phyloP scores from a whole-genome alignment of 495 filamentous ascomycete species.

The Xylaria venustula region DNA sequence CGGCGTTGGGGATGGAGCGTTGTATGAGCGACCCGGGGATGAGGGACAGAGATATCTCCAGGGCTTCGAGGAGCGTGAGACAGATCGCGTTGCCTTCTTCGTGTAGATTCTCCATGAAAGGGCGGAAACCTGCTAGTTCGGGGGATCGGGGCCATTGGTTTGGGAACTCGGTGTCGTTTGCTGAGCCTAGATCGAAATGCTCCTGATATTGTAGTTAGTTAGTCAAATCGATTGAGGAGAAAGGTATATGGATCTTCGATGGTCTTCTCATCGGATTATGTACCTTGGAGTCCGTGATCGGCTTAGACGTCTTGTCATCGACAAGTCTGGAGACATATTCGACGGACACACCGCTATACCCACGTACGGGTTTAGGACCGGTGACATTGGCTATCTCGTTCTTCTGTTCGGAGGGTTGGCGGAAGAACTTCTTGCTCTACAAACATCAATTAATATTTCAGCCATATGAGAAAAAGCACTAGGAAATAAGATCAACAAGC shows the following conservation, averaged over 20 bases:
- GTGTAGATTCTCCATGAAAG: slow-evolving; percentile 29
- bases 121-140: slow-evolving; percentile 28
- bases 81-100: slow-evolving; percentile 16
- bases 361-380: slow-evolving; percentile 9
- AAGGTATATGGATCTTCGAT: too few relatives aligned
- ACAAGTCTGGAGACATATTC: slow-evolving; percentile 7
- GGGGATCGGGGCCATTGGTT: slow-evolving; percentile 27
- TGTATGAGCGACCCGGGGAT: slow-evolving; percentile 3
- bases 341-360: slow-evolving; percentile 1
- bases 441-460: slow-evolving; percentile 1
- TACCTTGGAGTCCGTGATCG: slow-evolving; percentile 10
- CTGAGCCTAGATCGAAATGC: slow-evolving; percentile 29
- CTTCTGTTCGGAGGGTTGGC: slow-evolving; percentile 2
- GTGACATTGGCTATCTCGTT: slow-evolving; percentile 3
- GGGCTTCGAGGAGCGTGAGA: slow-evolving; percentile 20
- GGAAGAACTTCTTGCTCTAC: slow-evolving; percentile 14
- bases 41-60: slow-evolving; percentile 18
- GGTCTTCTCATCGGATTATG: not conserved
- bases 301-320: not conserved
- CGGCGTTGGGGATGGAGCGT: slow-evolving; percentile 7
- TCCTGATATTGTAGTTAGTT: slow-evolving; percentile 21
- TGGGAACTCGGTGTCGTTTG: slow-evolving; percentile 24
- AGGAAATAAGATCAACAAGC: too few relatives aligned
- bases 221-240: too few relatives aligned
- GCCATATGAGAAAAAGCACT: slow-evolving; percentile 15